These are phyloP conservation scores for Suillus variegatus DNA, from an alignment of 768 basidiomycete species.

Conservation along the genomic window DNA sequence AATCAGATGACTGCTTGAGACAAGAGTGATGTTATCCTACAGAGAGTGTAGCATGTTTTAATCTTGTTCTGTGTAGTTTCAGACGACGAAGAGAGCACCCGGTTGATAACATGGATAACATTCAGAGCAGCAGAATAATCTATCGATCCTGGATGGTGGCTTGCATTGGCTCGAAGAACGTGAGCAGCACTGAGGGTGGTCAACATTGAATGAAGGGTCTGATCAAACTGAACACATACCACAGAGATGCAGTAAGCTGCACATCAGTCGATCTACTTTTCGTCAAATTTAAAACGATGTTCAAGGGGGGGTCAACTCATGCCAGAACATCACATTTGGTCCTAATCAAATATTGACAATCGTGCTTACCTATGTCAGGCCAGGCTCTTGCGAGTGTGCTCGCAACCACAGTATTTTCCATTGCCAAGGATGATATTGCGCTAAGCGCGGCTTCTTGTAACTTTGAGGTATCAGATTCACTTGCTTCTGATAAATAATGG, in stretches of 20 bases:
- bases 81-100: slow-evolving; percentile 47
- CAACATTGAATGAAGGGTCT: neutral
- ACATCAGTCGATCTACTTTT: slow-evolving; percentile 62
- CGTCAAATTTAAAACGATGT: slow-evolving; percentile 48
- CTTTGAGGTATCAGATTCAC: slow-evolving; percentile 32
- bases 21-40: slow-evolving; percentile 41
- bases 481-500: neutral
- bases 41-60: slow-evolving; percentile 75
- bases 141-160: slow-evolving; percentile 28
- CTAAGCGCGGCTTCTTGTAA: slow-evolving; percentile 64
- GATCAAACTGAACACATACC: slow-evolving; percentile 41
- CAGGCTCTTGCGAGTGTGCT: slow-evolving; percentile 44
- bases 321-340: slow-evolving; percentile 7
- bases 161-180: slow-evolving; percentile 54
- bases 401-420: slow-evolving; percentile 61
- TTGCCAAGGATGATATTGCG: slow-evolving; percentile 66
- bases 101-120: slow-evolving; percentile 71
- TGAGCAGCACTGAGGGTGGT: slow-evolving; percentile 51
- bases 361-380: slow-evolving; percentile 40
- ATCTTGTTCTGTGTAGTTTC: slow-evolving; percentile 49
- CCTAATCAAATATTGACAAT: slow-evolving; percentile 18
- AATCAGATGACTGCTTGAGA: neutral
- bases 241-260: slow-evolving; percentile 70
- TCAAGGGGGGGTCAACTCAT: slow-evolving; percentile 29
- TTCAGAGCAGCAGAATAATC: slow-evolving; percentile 54